Percentiles rank a stretch among this genome's conserved stretches.
These are phyloP conservation scores for Mycena chlorophos DNA, from an alignment of 768 basidiomycete genomes.

Conservation along the genomic window DNA sequence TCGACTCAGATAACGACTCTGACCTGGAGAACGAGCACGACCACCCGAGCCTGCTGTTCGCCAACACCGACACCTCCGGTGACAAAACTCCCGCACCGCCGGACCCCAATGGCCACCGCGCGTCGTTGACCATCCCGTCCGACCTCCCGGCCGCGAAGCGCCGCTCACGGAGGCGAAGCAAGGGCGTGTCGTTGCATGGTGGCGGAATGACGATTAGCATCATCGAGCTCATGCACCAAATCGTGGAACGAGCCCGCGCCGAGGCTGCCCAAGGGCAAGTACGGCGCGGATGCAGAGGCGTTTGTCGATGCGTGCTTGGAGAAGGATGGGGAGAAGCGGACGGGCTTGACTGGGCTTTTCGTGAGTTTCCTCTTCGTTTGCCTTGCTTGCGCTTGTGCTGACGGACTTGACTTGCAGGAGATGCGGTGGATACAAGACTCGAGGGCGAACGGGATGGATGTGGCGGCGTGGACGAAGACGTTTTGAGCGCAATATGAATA, in stretches of 20 bases:
- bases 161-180: slow-evolving; percentile 60
- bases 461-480: slow-evolving; percentile 20
- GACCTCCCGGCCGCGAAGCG: slow-evolving; percentile 21
- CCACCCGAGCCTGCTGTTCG: background rate
- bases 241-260: slow-evolving; percentile 99
- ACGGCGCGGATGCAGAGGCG: slow-evolving; percentile 71
- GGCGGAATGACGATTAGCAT: slow-evolving; percentile 98
- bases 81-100: too few species aligned
- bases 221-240: slow-evolving; percentile 93
- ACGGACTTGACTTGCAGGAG: slow-evolving; percentile 2
- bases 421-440: slow-evolving; percentile 9
- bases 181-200: slow-evolving; percentile 90
- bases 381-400: background rate
- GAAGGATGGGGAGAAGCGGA: slow-evolving; percentile 83
- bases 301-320: slow-evolving; percentile 89
- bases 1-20: slow-evolving; percentile 74
- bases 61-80: slow-evolving; percentile 38
- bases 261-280: slow-evolving; percentile 68
- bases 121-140: background rate
- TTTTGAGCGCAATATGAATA: too few species aligned
- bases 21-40: slow-evolving; percentile 61
- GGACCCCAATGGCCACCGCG: too few species aligned
- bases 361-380: slow-evolving; percentile 43
- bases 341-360: slow-evolving; percentile 83
- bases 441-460: slow-evolving; percentile 14